These are phyloP conservation scores for Shiraia bambusicola DNA, from an alignment of 2,329 filamentous ascomycete genomes.

Conservation along the genomic window DNA sequence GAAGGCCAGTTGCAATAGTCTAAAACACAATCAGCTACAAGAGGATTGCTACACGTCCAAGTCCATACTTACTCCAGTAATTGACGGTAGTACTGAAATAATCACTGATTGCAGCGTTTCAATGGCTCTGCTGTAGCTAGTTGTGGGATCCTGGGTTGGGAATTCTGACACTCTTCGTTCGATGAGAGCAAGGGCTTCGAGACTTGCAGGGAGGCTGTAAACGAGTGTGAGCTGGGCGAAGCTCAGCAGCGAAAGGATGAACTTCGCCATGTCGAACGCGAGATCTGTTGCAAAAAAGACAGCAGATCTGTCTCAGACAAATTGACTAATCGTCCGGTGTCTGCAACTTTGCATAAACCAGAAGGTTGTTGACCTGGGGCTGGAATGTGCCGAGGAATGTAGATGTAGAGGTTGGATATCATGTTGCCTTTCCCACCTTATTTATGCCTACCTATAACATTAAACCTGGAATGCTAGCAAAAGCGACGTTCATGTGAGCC, in stretches of 20 bases:
- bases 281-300: background rate
- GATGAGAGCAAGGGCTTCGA: constrained; percentile 9
- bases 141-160: constrained; percentile 26
- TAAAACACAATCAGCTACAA: constrained; percentile 10
- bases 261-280: constrained; percentile 26
- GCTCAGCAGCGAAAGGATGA: constrained; percentile 27
- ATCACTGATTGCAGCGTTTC: constrained; percentile 31
- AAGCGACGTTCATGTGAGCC: constrained; percentile 23
- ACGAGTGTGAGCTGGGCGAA: constrained; percentile 25
- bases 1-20: constrained; percentile 37
- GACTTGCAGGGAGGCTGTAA: constrained; percentile 25
- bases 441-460: constrained; percentile 4
- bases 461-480: constrained; percentile 4
- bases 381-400: constrained; percentile 38
- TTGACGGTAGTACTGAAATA: constrained; percentile 23
- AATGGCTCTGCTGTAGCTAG: constrained; percentile 34
- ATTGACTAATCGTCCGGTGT: constrained; percentile 9
- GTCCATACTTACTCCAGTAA: constrained; percentile 30
- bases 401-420: background rate
- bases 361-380: constrained; percentile 9
- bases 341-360: constrained; percentile 9
- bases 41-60: background rate
- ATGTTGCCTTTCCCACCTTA: background rate
- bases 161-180: constrained; percentile 29
- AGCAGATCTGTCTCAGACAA: constrained; percentile 12